Percentiles rank a stretch among this genome's conserved stretches.
These are phyloP conservation scores for Neofusicoccum parvum DNA, from an alignment of 2,329 filamentous ascomycete genomes.

Conservation along the genomic window DNA sequence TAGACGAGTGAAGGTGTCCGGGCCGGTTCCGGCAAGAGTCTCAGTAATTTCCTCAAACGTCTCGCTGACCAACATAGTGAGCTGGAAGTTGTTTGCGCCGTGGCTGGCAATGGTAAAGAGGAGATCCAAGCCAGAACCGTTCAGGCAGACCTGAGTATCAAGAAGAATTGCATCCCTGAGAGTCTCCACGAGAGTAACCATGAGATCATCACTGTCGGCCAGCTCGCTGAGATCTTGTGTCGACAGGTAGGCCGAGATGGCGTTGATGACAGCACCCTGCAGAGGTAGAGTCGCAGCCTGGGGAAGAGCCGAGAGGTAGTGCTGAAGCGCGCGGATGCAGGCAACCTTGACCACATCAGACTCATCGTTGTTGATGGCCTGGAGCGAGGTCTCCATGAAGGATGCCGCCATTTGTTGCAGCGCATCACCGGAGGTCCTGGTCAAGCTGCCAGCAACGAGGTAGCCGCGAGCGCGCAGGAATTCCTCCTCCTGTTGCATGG, in stretches of 20 bases:
- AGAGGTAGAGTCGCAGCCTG: conserved; percentile 53
- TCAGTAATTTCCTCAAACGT: conserved; percentile 86
- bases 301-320: conserved; percentile 60
- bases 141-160: conserved; percentile 73
- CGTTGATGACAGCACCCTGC: conserved; percentile 63
- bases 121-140: conserved; percentile 75
- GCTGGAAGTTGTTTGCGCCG: conserved; percentile 86
- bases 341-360: conserved; percentile 91
- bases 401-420: conserved; percentile 59
- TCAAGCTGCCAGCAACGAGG: conserved; percentile 78
- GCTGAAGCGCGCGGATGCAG: conserved; percentile 83
- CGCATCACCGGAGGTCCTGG: conserved; percentile 64
- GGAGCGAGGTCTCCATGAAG: conserved; percentile 72
- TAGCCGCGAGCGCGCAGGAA: conserved; percentile 86
- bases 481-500: conserved; percentile 70
- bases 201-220: conserved; percentile 85
- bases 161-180: conserved; percentile 80
- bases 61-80: conserved; percentile 84
- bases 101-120: conserved; percentile 89
- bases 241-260: conserved; percentile 72
- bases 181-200: conserved; percentile 86
- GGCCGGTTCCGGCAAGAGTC: conserved; percentile 64
- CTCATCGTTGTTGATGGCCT: conserved; percentile 72
- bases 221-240: conserved; percentile 80
- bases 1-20: conserved; percentile 72